A percentile compares a stretch with the other conserved stretches of the same genome.
Evolutionary conservation across 345 rosid species (phyloP).

Genomic region (Sisymbrium irio): DNA sequence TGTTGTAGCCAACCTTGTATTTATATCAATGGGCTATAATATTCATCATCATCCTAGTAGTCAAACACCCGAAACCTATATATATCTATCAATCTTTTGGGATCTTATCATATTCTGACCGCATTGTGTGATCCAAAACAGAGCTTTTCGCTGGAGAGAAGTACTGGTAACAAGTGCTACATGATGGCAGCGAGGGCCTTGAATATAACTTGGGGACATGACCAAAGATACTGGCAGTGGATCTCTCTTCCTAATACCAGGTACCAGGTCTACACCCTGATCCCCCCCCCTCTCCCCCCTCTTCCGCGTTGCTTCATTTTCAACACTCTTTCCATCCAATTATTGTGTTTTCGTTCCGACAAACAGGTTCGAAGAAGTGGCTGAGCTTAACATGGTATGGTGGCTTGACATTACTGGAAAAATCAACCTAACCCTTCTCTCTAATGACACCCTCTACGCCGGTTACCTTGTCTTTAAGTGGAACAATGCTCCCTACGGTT

Average conservation of each 20-base stretch:
- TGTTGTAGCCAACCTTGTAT: too few relatives aligned
- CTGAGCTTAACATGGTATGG: constrained; percentile 36
- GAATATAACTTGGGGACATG: constrained; percentile 54
- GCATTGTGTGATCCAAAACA: constrained; percentile 23
- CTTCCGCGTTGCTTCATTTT: neutral
- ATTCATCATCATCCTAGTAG: too few relatives aligned
- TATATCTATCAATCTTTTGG: too few relatives aligned
- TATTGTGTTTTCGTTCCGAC: neutral
- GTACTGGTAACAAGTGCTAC: constrained; percentile 53
- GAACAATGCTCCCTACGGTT: constrained; percentile 40
- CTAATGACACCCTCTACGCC: constrained; percentile 49
- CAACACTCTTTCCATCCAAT: too few relatives aligned
- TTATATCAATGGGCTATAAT: too few relatives aligned
- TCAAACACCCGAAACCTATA: too few relatives aligned
- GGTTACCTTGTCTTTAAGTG: constrained; percentile 47
- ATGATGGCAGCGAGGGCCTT: constrained; percentile 67
- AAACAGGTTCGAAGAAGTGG: constrained; percentile 48
- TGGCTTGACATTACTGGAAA: constrained; percentile 49
- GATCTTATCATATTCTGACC: neutral
- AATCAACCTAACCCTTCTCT: constrained; percentile 26
- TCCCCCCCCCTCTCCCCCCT: too few relatives aligned
- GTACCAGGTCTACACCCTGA: constrained; percentile 57
- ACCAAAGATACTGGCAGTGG: constrained; percentile 66
- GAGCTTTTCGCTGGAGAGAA: constrained; percentile 64
- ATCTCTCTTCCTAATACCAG: constrained; percentile 50